Evolutionary conservation across 2,329 filamentous ascomycete genomes (phyloP), one percentile per base, ranked within the genome.

Genomic region (Phoma sp.): DNA sequence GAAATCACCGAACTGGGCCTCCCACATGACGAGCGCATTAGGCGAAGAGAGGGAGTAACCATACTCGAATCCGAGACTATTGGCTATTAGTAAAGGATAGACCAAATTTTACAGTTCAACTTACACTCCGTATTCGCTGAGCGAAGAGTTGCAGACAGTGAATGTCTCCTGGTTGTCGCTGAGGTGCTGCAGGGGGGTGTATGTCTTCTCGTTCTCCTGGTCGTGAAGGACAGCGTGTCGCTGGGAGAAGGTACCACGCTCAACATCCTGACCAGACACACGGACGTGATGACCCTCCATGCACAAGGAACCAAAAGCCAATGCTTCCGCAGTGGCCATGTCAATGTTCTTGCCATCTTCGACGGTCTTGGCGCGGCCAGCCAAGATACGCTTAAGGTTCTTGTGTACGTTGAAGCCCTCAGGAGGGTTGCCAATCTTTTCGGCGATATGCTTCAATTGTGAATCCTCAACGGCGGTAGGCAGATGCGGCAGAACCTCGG

Each of bases 241-340:
- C 81, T 99, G 95, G 38, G 95, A 98, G 83, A 99, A 99, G 57
- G 95, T 99, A 80, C 95, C 95, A 85, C 95, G 92, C 84, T 99
- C 95, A 59, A 99, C 95, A 81, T 99, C 95, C 82, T 99, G 95
- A 66, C 95, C 95, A 57, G 95, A 98, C 33, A 99, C 91, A 78
- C 95, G 92, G 68, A 99, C 93, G 76, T 99, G 95, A 79, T 97
- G 92, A 48, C 95, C 95, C 79, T 99, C 95, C 53, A 87, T 86
- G 65, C 93, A 93, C 33, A 99, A 85, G 36, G 91, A 86, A 66
- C 95, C 95, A 68, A 99, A 97, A 33, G 95, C 95, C 66, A 99
- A 83, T 65, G 95, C 93, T 81, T 99, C 95, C 26, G 91, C 95
- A 50, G 95, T 99, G 40, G 95, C 89, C 91, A 96, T 98, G 79